Evolutionary conservation across 257 asterid species (phyloP).

Genomic region (Echium plantagineum): DNA sequence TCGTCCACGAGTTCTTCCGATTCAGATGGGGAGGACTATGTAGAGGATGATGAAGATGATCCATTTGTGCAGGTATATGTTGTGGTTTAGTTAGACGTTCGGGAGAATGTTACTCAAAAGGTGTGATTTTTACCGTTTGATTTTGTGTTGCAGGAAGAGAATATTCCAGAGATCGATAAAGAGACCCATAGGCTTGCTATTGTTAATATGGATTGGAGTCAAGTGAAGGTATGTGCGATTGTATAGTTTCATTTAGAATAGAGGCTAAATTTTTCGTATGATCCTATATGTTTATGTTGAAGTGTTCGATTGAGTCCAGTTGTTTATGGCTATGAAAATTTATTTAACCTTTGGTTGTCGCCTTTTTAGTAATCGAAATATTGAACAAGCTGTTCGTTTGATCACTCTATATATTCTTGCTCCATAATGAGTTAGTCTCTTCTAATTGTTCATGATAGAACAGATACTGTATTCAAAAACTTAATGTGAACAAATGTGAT

Average conservation of each 20-base stretch:
- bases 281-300: neutral
- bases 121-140: constrained; percentile 4
- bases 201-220: constrained; percentile 86
- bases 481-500: no score
- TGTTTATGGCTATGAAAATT: neutral
- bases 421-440: no score
- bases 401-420: no score
- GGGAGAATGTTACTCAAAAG: neutral
- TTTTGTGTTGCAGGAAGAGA: constrained; percentile 39
- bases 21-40: constrained; percentile 9
- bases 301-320: neutral
- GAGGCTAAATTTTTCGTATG: neutral
- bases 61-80: constrained; percentile 18
- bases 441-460: no score
- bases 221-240: constrained; percentile 51
- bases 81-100: neutral
- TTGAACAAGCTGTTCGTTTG: no score
- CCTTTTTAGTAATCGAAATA: no score
- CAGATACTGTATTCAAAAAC: no score
- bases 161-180: constrained; percentile 65
- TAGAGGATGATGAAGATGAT: constrained; percentile 12
- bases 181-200: constrained; percentile 80
- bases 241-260: neutral
- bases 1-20: constrained; percentile 33
- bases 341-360: no score